Evolutionary conservation across 108 stramenopile species (phyloP), one percentile per base, ranked within the genome.

Genomic region (Mediolabrus comicus): DNA sequence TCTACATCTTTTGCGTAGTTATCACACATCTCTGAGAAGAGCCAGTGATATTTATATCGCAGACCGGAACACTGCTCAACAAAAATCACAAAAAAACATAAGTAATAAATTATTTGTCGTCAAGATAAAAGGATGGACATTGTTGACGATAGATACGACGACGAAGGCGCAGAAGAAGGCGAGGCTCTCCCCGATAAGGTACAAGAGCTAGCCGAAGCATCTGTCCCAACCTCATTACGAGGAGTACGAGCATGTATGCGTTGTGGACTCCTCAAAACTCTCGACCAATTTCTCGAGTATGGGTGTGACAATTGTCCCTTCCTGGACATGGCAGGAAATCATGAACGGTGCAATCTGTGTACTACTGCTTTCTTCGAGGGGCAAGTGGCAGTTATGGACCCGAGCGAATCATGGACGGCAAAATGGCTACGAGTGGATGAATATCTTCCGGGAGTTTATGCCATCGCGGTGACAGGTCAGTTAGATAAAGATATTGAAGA

Each of bases 291-390:
- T 67, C 64, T 91, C 38, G 83, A 92, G 69, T 73, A 92, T 27
- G 95, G 95, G 26, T 95, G 95, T 56, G 95, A 95, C 58, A 95
- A 95, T 79, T 95, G 95, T 72, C 90, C 90, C 2, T 92, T 95
- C 66, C 81, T 95, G 59, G 86, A 95, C 39, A 92, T 92, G 86
- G 84, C 69, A 5, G 91, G 87, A 28, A 84, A 89, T 63, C 85
- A 81, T 27, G 84, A 90, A 56, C 75, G 82, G 65, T 77, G 78
- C 68, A 85, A 83, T 65, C 60, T 55, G 14, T 95, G 92, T 62
- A 95, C 95, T 10, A 86, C 90, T 24, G 92, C 91, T 0, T 95
- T 92, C 78, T 95, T 81, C 69, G 95, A 92, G 72, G 95, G 95
- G 16, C 84, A 87, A 57, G 87, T 82, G 25, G 90, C 91, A 3